These are phyloP conservation scores for Pseudozyma sp. DNA, from an alignment of 1,284 basidiomycete genomes.

Conservation along the genomic window DNA sequence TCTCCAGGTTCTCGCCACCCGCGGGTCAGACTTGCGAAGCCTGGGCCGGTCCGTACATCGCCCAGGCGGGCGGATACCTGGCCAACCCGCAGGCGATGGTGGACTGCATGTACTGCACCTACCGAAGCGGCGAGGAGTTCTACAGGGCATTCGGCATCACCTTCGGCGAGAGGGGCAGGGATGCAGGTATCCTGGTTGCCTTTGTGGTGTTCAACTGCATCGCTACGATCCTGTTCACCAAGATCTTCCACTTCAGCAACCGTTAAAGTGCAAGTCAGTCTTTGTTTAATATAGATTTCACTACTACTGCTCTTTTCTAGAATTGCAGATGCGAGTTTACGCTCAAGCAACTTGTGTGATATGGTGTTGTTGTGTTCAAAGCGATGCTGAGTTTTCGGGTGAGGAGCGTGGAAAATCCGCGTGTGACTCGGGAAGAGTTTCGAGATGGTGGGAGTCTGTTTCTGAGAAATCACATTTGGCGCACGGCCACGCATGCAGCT, in stretches of 20 bases:
- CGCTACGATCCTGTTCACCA: conserved; percentile 44
- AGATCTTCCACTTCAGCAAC: conserved; percentile 53
- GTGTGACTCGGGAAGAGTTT: too few relatives aligned
- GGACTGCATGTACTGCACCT: conserved; percentile 81
- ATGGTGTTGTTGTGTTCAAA: too few relatives aligned
- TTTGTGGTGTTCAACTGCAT: conserved; percentile 56
- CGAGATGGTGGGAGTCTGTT: too few relatives aligned
- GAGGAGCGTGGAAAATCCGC: too few relatives aligned
- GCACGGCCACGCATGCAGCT: too few relatives aligned
- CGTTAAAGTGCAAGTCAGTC: conserved; percentile 16
- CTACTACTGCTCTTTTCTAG: too few relatives aligned
- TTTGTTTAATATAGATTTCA: conserved; percentile 1
- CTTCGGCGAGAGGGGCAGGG: conserved; percentile 69
- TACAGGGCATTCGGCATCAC: conserved; percentile 77
- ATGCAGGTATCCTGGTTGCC: conserved; percentile 56
- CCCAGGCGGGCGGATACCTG: conserved; percentile 81
- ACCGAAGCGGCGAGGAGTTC: conserved; percentile 78
- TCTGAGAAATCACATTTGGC: too few relatives aligned
- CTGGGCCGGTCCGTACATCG: conserved; percentile 70
- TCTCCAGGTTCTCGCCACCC: conserved; percentile 76
- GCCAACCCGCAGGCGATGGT: conserved; percentile 76
- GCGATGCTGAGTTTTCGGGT: too few relatives aligned
- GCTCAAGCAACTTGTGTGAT: too few relatives aligned
- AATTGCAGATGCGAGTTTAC: too few relatives aligned
- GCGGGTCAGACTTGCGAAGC: conserved; percentile 78